Percentiles rank a stretch among this genome's conserved stretches.
These are phyloP conservation scores for Durotheca rogersii DNA, from an alignment of 495 filamentous ascomycete species.

Conservation along the genomic window DNA sequence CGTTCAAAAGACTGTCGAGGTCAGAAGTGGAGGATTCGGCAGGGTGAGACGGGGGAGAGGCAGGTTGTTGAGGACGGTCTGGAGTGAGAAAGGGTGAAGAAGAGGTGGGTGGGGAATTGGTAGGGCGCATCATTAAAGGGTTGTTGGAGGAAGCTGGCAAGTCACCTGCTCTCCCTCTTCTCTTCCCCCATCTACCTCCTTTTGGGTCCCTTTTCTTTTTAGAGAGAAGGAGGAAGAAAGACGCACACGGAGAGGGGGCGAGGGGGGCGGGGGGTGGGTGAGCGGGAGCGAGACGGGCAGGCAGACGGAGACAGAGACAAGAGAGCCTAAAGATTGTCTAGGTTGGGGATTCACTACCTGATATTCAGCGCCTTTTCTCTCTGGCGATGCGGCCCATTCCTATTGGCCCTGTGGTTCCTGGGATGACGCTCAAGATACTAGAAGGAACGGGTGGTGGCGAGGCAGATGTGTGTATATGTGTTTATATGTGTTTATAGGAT, in stretches of 20 bases:
- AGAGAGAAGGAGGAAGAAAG: no score
- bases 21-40: slow-evolving; percentile 18
- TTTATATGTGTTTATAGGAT: slow-evolving; percentile 1
- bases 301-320: no score
- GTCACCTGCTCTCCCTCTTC: no score
- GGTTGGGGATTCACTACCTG: slow-evolving; percentile 25
- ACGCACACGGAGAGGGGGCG: no score
- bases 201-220: no score
- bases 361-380: slow-evolving; percentile 16
- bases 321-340: slow-evolving; percentile 27
- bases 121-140: slow-evolving; percentile 24
- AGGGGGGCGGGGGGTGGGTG: no score
- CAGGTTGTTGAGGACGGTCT: slow-evolving; percentile 32
- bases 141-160: slow-evolving; percentile 25
- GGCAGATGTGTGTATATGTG: slow-evolving; percentile 1
- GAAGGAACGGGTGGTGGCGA: slow-evolving; percentile 9
- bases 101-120: slow-evolving; percentile 26
- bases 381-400: slow-evolving; percentile 14
- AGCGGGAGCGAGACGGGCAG: no score
- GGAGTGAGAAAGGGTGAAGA: slow-evolving; percentile 27
- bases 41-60: slow-evolving; percentile 20
- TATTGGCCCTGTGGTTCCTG: slow-evolving; percentile 15
- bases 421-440: not conserved
- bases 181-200: no score
- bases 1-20: slow-evolving; percentile 24